Evolutionary conservation across 2,329 filamentous ascomycete genomes (phyloP), one percentile per base, ranked within the genome.

Genomic region (Aspergillus sp.): DNA sequence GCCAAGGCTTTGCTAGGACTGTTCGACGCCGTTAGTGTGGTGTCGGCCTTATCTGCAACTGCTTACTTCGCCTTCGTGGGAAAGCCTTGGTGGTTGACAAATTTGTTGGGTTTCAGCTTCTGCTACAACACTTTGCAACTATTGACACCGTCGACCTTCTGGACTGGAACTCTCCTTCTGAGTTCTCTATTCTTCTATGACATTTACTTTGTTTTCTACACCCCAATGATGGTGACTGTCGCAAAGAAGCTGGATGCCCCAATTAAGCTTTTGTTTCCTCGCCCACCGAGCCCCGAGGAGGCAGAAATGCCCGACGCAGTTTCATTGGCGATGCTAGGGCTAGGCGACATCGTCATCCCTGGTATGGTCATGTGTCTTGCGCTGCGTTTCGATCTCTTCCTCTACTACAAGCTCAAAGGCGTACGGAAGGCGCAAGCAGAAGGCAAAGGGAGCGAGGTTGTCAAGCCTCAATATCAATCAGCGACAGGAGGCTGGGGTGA

Each of bases 291-390:
- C 20, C 56, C 67, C n/a, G 57, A 57, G 5, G 58, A 22, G 19
- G 19, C 19, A 22, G 19, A 64, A n/a, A 62, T 63, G 8, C 52
- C 63, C 5, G 53, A 53, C 30, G 53, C 54, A 4, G 48, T 58
- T 24, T 57, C 66, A 15, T 51, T 71, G 45, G 72, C 84, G 33
- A 93, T 96, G 73, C 77, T 98, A 5, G 89, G 89, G 0, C 71
- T 96, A 0, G 89, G 89, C n/a, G 89, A 98, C 52, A 83, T 98
- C 36, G 83, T 94, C 1, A 69, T 98, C 3, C 89, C 89, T 0
- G 91, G 89, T 6, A 86, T 96, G 51, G 80, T 95, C 62, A 81
- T 96, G 41, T 85, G 76, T 1, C 72, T 95, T 26, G 85, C 88
- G 2, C 68, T 98, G 15, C 78, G 89, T n/a, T 94, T 93, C 48